Evolutionary conservation across 768 basidiomycete genomes (phyloP), one percentile per base, ranked within the genome.

Genomic region (Mycena olivaceomarginata): DNA sequence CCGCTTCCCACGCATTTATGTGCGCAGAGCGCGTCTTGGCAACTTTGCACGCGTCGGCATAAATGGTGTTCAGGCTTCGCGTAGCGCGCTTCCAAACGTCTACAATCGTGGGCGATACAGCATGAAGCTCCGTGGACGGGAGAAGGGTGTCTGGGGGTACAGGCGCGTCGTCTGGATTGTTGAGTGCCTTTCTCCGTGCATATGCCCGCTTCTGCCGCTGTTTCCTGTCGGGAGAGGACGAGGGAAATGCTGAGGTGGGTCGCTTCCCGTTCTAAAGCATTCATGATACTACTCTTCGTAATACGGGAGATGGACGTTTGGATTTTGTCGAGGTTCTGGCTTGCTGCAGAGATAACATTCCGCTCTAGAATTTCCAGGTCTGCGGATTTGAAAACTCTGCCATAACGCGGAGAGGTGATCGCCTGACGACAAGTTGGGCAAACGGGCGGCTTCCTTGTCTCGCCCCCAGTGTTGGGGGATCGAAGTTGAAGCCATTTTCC

Each of bases 321-420:
- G 12, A 87, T 80, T 2, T 71, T 75, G 46, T 77, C 77, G n/a
- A 93, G 87, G 12, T 86, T 84, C 22, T 82, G 82, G 0, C 90
- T 89, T 90, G 93, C 91, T 22, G 85, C 85, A 46, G 86, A 86
- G 0, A 91, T 90, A 25, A 94, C 87, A 74, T 94, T 94, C 72
- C 88, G 88, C 80, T 94, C 94, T 70, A 94, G 79, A 9, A 94
- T 91, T 76, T 94, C 93, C 62, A 95, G 84, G 62, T 90, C 87
- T 0, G 93, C 92, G 10, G 91, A 89, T 81, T 94, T 95, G 81
- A 87, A 88, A 46, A 91, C 84, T 4, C 93, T 89, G 9, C 93
- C 90, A 77, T 95, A 94, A 5, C 93, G 90, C 5, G 87, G 89
- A 3, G 90, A 85, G 1, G 89, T 91, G 74, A 95, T 91, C 2